Evolutionary conservation across 1,284 basidiomycete species (phyloP), one percentile per base, ranked within the genome.

Genomic region (Trichosporon sp.): DNA sequence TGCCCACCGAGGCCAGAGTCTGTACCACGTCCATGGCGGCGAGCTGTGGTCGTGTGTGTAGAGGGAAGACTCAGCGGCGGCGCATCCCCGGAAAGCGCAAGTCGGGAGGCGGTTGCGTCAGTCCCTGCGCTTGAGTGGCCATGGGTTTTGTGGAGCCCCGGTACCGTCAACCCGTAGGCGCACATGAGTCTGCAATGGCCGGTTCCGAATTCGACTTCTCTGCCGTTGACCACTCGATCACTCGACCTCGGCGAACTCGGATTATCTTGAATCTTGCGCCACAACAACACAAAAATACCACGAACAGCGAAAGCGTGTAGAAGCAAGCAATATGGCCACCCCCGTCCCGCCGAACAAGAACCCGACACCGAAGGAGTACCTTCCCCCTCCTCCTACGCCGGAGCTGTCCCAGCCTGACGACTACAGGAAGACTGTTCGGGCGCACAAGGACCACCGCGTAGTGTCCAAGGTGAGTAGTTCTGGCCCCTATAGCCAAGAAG

Each of bases 1-100:
- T 81, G 56, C 79, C 80, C 37, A 79, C 72, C 2, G 71, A 70
- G 7, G 78, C 75, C 3, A 81, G 67, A 4, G 76, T 74, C n/a
- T 65, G 65, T 3, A 79, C 40, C 21, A 77, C 61, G 13, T 57
- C 61, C 61, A 62, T 46, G 13, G 58, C n/a, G 49, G 25, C 4
- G 6, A 58, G 8, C 31, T 16, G 23, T 7, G 7, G 49, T n/a
- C 16, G 27, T 13, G 23, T 46, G 61, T 25, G 27, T 19, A 23
- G 59, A 33, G 11, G n/a, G 44, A 23, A 37, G 25, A 52, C 36
- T 13, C n/a, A 40, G 57, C 34, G 19, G 27, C 14, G 14, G 14
- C 49, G 16, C 23, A 16, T 37, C 34, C 14, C 7, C 16, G 7
- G 49, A 54, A 31, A 9, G n/a, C 34, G 34, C 49, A 23, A 54